Evolutionary conservation across 768 basidiomycete species (phyloP), one percentile per base, ranked within the genome.

Genomic region (Calocybe indica): DNA sequence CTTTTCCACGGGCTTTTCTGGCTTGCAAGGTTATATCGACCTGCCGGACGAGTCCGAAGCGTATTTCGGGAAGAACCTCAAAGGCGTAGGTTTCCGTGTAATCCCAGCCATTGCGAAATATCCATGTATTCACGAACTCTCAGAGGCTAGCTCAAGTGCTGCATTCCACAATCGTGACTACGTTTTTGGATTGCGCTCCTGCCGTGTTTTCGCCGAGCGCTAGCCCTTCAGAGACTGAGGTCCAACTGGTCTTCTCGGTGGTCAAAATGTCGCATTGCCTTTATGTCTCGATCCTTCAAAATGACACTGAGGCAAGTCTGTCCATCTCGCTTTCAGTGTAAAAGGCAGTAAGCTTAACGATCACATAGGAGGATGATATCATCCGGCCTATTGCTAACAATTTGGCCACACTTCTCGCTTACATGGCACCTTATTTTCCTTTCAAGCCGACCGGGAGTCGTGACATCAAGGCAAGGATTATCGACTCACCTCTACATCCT

Each of bases 151-250:
- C 86, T 48, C 74, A 76, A 45, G 78, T 83, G 10, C 65, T 98
- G n/a, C 80, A 92, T 55, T 75, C 91, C 3, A 83, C 83, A 7
- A 69, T 97, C 8, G 68, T 92, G 2, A 83, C 91, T 14, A 83
- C 88, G 1, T 90, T 92, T 65, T 78, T 98, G 14, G 94, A 98
- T 62, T 80, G 81, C 53, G 90, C 91, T 4, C 90, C 94, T 1
- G 60, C 78, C 10, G 88, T 87, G 1, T 94, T 95, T 65, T 76
- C 83, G 3, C 85, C 88, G 0, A 76, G 74, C 52, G 66, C 66
- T n/a, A 72, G 58, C 30, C 78, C 82, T 2, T 62, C 78, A 9
- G 82, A 83, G 49, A 75, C 74, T 2, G 83, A 88, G 50, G 62
- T 81, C 12, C 75, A 79, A 49, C 69, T 83, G 47, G 66, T 91